phyloP scores from a whole-genome alignment of 2,329 filamentous ascomycete genomes.

The Pyrenochaeta sp. region DNA sequence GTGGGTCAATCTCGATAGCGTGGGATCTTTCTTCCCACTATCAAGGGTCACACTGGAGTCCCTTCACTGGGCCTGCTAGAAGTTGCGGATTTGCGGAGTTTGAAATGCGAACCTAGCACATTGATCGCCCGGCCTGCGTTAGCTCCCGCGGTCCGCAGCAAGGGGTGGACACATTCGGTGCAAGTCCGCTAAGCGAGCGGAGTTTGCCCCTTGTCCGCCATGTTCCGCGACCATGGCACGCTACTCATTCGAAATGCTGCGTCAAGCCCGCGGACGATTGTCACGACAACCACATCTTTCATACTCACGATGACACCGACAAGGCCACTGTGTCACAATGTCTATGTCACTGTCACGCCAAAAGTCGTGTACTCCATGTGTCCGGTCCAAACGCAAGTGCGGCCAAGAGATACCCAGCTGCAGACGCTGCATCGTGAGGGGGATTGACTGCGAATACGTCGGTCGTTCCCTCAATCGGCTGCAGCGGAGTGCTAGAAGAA shows the following conservation, averaged over 20 bases:
- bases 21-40: too few relatives aligned
- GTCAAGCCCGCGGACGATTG: background rate
- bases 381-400: constrained; percentile 23
- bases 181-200: background rate
- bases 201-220: background rate
- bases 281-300: background rate
- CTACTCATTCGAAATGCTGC: background rate
- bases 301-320: background rate
- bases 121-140: background rate
- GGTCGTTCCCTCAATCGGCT: background rate
- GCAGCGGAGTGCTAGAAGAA: too few relatives aligned
- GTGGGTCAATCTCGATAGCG: too few relatives aligned
- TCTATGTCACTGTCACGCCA: constrained; percentile 8
- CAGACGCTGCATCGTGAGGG: constrained; percentile 19
- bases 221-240: too few relatives aligned
- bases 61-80: background rate
- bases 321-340: constrained; percentile 3
- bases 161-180: background rate
- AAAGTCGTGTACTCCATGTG: constrained; percentile 23
- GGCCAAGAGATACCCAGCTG: constrained; percentile 19
- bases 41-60: background rate
- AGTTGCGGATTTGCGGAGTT: background rate
- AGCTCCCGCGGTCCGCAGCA: background rate
- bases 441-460: constrained; percentile 15
- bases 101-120: background rate